Conservation (phyloP, 2,329 filamentous ascomycete species). For the Cladosporium sp. region DNA sequence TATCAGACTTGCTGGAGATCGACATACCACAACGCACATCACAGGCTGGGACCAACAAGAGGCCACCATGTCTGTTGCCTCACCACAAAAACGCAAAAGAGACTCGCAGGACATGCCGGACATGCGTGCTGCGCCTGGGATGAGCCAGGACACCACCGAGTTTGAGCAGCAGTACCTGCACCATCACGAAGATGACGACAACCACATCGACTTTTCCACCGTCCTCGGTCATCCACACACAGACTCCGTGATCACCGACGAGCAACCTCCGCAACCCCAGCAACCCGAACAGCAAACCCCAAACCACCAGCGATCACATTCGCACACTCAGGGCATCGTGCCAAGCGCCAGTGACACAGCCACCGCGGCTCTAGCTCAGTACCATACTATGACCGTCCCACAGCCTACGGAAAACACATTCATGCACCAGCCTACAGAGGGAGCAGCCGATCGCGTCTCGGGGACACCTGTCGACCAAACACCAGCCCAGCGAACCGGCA, state of each 20-base stretch:
- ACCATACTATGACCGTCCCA: slow-evolving; percentile 54
- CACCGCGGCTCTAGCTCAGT: slow-evolving; percentile 50
- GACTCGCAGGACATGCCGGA: slow-evolving; percentile 41
- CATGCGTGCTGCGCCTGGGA: slow-evolving; percentile 32
- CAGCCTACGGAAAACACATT: slow-evolving; percentile 53
- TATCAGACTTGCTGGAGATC: not conserved
- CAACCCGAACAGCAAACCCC: slow-evolving; percentile 14
- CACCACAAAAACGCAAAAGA: slow-evolving; percentile 41
- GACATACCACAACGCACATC: too few relatives aligned
- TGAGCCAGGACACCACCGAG: slow-evolving; percentile 20
- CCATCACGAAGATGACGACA: slow-evolving; percentile 37
- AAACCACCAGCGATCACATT: slow-evolving; percentile 14
- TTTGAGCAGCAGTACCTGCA: slow-evolving; percentile 34
- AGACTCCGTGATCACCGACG: not conserved
- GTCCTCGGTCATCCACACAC: slow-evolving; percentile 25
- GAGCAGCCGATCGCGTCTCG: slow-evolving; percentile 18
- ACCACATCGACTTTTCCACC: slow-evolving; percentile 40
- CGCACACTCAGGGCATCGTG: slow-evolving; percentile 23
- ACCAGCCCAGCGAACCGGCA: slow-evolving; percentile 18
- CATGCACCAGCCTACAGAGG: slow-evolving; percentile 21
- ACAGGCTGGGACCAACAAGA: not conserved
- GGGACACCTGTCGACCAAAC: slow-evolving; percentile 15
- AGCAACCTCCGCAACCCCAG: slow-evolving; percentile 1
- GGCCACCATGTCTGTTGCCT: slow-evolving; percentile 8
- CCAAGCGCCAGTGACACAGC: slow-evolving; percentile 55